Base-by-base conservation (phyloP, 148 eudicot genomes). In the Camellia lanceoleosa region DNA sequence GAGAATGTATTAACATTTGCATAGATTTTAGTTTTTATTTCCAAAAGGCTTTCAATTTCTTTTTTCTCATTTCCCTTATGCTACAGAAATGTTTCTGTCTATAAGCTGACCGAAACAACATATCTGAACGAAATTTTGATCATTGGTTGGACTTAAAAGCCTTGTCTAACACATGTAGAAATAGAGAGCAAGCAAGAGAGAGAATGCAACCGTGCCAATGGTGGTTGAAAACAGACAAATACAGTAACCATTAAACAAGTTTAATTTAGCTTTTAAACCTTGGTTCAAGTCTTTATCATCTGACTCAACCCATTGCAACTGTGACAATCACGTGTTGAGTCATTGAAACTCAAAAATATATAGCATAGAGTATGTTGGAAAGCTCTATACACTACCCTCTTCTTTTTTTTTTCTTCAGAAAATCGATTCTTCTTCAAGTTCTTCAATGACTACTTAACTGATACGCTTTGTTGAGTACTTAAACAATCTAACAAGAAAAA, bases 201-300 rank as follows among this genome's bases (percentile, higher is more conserved):
- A 49, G 52, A 2, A 30, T 30, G 38, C 38, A 30, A 30, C 38
- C 1, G 38, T 30, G 38, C 38, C 38, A 30, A 41, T 71, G 56
- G 18, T 49, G 51, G 60, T 63, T 51, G 73, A 56, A 16, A n/a
- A 42, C 56, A 6, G 23, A 68, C 81, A 71, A 78, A 56, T 11
- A 20, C 16, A 38, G 74, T 61, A 59, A 1, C 64, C 64, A 54
- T 71, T 62, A 20, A 71, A 62, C 55, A 43, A 60, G 16, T 52
- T 73, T 51, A 47, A 18, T 72, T 63, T 63, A 60, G 69, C 77
- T 80, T 61, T 73, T 54, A 63, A 62, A 80, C 18, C 77, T 64
- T 51, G 10, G 59, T 60, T 79, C 76, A 46, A 79, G 76, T 61
- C 49, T 3, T 23, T 47, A 49, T 60, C 76, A 71, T 60, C 47